Conservation (phyloP, 2,329 filamentous ascomycete genomes). For the Ophiocordyceps camponoti-leonardi region DNA sequence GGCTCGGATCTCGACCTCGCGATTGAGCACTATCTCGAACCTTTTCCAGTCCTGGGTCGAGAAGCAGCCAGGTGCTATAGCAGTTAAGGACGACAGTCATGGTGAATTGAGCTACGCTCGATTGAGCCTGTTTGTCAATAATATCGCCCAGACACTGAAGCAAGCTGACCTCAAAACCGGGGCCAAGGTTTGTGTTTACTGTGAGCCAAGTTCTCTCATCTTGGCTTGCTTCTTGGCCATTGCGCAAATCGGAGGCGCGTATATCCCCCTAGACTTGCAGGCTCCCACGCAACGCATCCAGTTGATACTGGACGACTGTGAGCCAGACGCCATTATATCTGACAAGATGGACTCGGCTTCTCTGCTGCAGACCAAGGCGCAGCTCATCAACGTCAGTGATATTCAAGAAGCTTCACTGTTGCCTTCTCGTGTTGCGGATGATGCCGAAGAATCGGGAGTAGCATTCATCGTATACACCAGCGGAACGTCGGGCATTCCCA, state of each 20-base stretch:
- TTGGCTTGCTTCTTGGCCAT: background rate
- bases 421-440: background rate
- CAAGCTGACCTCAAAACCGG: background rate
- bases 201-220: background rate
- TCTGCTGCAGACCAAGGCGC: background rate
- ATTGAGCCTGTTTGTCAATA: background rate
- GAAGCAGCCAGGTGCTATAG: background rate
- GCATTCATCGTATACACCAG: constrained; percentile 1
- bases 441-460: background rate
- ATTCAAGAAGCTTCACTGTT: background rate
- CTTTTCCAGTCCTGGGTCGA: background rate
- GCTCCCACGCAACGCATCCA: background rate
- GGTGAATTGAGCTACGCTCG: constrained; percentile 1
- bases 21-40: constrained; percentile 1
- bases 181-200: background rate
- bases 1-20: background rate
- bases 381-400: background rate
- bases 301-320: background rate
- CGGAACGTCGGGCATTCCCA: background rate
- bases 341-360: background rate
- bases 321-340: background rate
- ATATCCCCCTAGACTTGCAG: background rate
- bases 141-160: background rate
- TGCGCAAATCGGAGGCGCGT: background rate
- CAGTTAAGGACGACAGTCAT: constrained; percentile 1